These are phyloP conservation scores for Silene latifolia DNA, from an alignment of 148 eudicot species.

Conservation along the genomic window DNA sequence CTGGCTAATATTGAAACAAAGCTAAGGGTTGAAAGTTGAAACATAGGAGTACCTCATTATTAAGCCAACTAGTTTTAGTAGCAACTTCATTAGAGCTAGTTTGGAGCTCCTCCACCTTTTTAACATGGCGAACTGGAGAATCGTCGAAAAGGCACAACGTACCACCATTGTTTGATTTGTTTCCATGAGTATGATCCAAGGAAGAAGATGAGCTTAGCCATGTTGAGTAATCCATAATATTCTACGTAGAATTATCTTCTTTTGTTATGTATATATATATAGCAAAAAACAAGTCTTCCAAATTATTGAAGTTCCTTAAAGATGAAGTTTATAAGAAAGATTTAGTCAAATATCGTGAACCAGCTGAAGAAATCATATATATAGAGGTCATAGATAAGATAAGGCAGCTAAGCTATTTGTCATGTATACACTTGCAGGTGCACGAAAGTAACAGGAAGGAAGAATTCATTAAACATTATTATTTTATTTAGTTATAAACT, in stretches of 20 bases:
- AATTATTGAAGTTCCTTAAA: neutral
- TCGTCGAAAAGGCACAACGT: constrained; percentile 47
- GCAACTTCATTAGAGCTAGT: constrained; percentile 19
- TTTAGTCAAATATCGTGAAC: constrained; percentile 20
- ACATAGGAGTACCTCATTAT: constrained; percentile 33
- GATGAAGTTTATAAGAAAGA: neutral
- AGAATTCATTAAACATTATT: neutral
- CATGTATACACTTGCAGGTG: constrained; percentile 10
- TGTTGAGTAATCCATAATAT: constrained; percentile 55
- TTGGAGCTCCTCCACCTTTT: constrained; percentile 9
- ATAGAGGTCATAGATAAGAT: constrained; percentile 5
- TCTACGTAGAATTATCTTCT: neutral
- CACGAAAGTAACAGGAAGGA: constrained; percentile 11
- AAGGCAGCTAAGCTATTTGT: constrained; percentile 7
- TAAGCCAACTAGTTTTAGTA: constrained; percentile 16
- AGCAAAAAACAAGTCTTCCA: too few relatives aligned
- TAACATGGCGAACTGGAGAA: constrained; percentile 44
- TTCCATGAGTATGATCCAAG: constrained; percentile 38
- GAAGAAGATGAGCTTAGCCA: constrained; percentile 50
- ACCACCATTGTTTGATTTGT: constrained; percentile 11
- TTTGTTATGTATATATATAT: too few relatives aligned
- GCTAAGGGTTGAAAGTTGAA: neutral
- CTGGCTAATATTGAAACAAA: too few relatives aligned
- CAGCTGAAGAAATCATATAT: constrained; percentile 3
- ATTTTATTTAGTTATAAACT: neutral